Evolutionary conservation across 108 stramenopile species (phyloP), one percentile per base, ranked within the genome.

Genomic region (Cyclotella baltica): DNA sequence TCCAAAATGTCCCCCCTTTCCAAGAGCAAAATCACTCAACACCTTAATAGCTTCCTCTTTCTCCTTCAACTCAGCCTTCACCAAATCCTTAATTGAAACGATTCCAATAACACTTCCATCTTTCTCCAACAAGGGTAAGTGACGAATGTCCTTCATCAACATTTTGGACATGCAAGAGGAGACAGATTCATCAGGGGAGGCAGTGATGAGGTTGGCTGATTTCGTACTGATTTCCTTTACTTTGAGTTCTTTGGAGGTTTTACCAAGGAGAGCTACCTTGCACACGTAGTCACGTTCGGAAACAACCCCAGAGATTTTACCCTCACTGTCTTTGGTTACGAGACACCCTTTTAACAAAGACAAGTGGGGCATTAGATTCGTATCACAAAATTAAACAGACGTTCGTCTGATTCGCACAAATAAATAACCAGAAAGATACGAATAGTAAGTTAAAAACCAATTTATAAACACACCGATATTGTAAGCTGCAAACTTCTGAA

Each of bases 401-500:
- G 47, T n/a, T 48, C 47, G 6, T 1, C 18, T 2, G 2, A 48
- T n/a, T 48, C 1, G 47, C 13, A 11, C 40, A 43, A 43, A 13
- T 43, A n/a, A n/a, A n/a, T n/a, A n/a, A n/a, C n/a, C n/a, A n/a
- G n/a, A n/a, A n/a, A n/a, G n/a, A n/a, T n/a, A n/a, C n/a, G n/a
- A n/a, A n/a, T n/a, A n/a, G n/a, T n/a, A n/a, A 43, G 40, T 43
- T 13, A 43, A 8, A 11, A 56, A 25, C 25, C 20, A 23, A 56
- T 20, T 6, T 0, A n/a, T 33, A 34, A 18, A 62, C 61, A 18
- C 19, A 27, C 89, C 90, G 37, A 88, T 86, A 81, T 88, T 95
- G 85, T 85, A 92, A 27, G 95, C 96, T 29, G 95, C 93, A 80
- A 97, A 95, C 68, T 92, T 88, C 75, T 96, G 97, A 19, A 96